phyloP scores from a whole-genome alignment of 164 flowering plant species.

The Chloranthus sessilifolius region DNA sequence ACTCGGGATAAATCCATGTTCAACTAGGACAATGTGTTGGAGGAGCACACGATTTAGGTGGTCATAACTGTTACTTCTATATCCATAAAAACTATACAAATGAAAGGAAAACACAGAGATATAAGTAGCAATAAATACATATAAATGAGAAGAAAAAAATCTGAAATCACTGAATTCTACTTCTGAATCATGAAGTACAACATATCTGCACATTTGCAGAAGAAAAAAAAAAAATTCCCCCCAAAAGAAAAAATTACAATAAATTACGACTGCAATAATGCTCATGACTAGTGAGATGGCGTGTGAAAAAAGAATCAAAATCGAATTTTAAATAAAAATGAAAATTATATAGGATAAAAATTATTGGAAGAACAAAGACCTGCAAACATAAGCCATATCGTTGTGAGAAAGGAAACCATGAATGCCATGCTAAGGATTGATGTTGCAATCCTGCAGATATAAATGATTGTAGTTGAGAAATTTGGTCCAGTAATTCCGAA shows the following conservation, averaged over 20 bases:
- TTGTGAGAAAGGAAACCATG: background rate
- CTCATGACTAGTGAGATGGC: background rate
- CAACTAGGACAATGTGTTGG: no score
- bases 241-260: background rate
- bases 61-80: no score
- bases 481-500: conserved; percentile 25
- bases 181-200: conserved; percentile 8
- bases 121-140: no score
- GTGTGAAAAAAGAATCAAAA: conserved; percentile 9
- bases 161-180: conserved; percentile 2
- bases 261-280: no score
- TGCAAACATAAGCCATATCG: conserved; percentile 1
- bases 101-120: no score
- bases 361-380: background rate
- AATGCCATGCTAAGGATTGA: conserved; percentile 17
- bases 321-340: background rate
- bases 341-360: background rate
- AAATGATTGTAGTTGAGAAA: conserved; percentile 25
- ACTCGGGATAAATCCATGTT: no score
- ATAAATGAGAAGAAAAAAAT: no score
- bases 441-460: conserved; percentile 31
- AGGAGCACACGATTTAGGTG: no score
- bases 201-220: conserved; percentile 9
- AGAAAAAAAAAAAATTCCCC: background rate
- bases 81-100: no score